A percentile compares a stretch with the other conserved stretches of the same genome.
Evolutionary conservation across 371 early-diverging fungal species (phyloP).

Genomic region (Zychaea mexicana): DNA sequence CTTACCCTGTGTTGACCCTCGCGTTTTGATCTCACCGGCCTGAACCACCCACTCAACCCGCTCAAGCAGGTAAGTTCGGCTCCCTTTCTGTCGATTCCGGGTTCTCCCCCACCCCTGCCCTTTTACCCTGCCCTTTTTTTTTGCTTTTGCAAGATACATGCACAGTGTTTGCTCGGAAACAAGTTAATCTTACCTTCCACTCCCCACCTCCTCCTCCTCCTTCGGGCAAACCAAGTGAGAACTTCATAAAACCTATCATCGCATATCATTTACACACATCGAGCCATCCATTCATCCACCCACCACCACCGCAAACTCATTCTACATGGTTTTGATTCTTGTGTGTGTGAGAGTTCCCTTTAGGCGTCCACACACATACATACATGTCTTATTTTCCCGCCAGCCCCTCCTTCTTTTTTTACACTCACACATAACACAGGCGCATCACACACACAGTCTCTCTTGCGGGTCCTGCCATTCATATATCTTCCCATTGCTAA

Average conservation of each 20-base stretch:
- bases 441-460: background rate
- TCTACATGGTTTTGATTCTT: no score
- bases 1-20: background rate
- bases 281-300: no score
- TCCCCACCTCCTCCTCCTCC: background rate
- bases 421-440: background rate
- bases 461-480: no score
- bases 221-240: background rate
- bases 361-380: background rate
- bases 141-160: no score
- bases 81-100: conserved; percentile 6
- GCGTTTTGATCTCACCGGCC: no score
- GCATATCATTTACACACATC: no score
- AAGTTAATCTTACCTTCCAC: background rate
- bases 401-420: background rate
- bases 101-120: background rate
- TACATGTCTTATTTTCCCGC: background rate
- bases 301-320: no score
- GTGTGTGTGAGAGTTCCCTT: no score
- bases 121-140: background rate
- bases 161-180: background rate
- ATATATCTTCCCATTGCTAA: background rate
- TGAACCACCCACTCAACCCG: no score
- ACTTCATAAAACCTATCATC: no score
- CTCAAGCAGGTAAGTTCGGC: conserved; percentile 2